Percentiles rank a stretch among this genome's conserved stretches.
These are phyloP conservation scores for Thelephora ganbajun DNA, from an alignment of 768 basidiomycete species.

Conservation along the genomic window DNA sequence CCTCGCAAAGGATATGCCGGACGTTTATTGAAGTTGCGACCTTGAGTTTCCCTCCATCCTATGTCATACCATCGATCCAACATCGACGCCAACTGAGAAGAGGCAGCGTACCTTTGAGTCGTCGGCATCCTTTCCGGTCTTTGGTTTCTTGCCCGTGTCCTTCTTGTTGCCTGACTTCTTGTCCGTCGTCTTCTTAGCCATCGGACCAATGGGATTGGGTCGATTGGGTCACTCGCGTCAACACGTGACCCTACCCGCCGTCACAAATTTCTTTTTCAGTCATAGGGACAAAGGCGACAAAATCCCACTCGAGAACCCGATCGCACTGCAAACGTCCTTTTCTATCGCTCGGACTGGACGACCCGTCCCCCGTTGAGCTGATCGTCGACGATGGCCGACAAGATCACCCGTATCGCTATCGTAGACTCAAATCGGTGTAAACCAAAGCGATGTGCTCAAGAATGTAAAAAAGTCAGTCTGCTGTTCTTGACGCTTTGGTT, in stretches of 20 bases:
- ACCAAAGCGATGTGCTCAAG: slow-evolving; percentile 92
- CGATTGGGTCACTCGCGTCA: background rate
- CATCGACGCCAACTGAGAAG: background rate
- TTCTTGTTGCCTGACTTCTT: slow-evolving; percentile 29
- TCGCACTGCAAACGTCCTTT: no score
- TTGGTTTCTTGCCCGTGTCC: slow-evolving; percentile 21
- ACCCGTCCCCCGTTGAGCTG: background rate
- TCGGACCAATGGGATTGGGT: background rate
- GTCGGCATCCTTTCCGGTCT: slow-evolving; percentile 7
- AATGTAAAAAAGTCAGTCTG: slow-evolving; percentile 81
- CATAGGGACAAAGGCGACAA: no score
- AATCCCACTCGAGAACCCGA: no score
- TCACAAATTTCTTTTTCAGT: no score
- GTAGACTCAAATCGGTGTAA: slow-evolving; percentile 88
- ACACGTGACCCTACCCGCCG: no score
- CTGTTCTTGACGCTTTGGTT: slow-evolving; percentile 4
- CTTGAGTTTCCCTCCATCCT: slow-evolving; percentile 7
- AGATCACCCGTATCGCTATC: slow-evolving; percentile 96
- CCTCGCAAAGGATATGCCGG: slow-evolving; percentile 74
- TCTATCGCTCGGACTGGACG: no score
- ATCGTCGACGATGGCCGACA: slow-evolving; percentile 56
- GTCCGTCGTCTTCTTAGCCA: slow-evolving; percentile 13
- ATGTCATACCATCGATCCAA: slow-evolving; percentile 4
- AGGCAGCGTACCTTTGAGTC: slow-evolving; percentile 10
- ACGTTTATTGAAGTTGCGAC: slow-evolving; percentile 74